A percentile compares a stretch with the other conserved stretches of the same genome.
Conservation (phyloP, 2,329 filamentous ascomycete genomes). For the Sporothrix humicola region DNA sequence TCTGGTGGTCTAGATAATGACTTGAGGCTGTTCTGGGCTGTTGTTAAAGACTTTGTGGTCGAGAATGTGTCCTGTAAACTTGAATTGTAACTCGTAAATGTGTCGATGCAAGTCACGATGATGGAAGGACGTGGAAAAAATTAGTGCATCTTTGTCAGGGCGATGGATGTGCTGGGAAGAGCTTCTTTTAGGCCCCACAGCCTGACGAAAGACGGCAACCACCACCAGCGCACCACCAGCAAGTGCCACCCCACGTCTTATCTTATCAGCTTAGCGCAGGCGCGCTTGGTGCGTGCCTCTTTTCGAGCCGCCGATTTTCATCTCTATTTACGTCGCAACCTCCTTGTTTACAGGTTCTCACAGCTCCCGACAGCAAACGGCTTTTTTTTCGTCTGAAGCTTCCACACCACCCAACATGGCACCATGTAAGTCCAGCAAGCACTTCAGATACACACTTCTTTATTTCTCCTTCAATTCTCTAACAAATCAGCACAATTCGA, state of each 20-base stretch:
- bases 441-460: too few relatives aligned
- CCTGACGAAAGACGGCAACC: background rate
- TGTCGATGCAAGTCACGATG: background rate
- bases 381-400: background rate
- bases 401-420: slow-evolving; percentile 34
- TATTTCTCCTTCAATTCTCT: background rate
- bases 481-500: slow-evolving; percentile 59
- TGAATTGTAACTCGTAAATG: too few relatives aligned
- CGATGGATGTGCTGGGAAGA: slow-evolving; percentile 15
- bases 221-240: background rate
- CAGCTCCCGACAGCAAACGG: background rate
- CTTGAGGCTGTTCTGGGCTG: too few relatives aligned
- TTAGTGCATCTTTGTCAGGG: slow-evolving; percentile 17
- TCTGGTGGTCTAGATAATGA: background rate
- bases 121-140: slow-evolving; percentile 7
- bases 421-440: slow-evolving; percentile 30
- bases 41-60: too few relatives aligned
- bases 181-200: slow-evolving; percentile 17
- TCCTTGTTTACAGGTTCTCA: slow-evolving; percentile 35
- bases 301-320: slow-evolving; percentile 26
- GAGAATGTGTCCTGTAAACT: too few relatives aligned
- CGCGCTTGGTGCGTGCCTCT: slow-evolving; percentile 11
- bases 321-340: slow-evolving; percentile 24
- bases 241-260: slow-evolving; percentile 34
- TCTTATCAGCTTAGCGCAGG: slow-evolving; percentile 37